Evolutionary conservation across 1,284 basidiomycete genomes (phyloP), one percentile per base, ranked within the genome.

Genomic region (Puccinia polysora): DNA sequence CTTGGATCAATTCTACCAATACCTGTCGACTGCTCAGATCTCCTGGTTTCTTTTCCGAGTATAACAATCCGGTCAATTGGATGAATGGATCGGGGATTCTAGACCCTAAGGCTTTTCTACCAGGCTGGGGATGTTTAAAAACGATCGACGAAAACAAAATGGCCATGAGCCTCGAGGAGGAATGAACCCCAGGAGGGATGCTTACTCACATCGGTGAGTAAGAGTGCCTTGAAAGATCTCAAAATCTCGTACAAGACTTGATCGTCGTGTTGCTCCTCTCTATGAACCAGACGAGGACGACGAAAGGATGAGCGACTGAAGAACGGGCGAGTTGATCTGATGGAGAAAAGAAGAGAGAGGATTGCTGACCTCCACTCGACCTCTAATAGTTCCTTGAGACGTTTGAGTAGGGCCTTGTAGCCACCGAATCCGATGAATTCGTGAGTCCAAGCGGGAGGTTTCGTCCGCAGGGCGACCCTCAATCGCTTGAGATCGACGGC

Each of bases 201-300:
- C 85, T 76, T 86, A 89, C 88, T 89, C 43, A 92, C 89, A 8
- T 88, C 87, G 0, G 94, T 95, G 0, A 93, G 94, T 0, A 88
- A 87, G 1, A 99, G 83, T 0, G 90, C 95, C 79, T 96, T 96
- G 81, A 98, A 86, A 81, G 93, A 97, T 2, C 93, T 87, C 32
- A 98, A 82, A 0, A 98, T 82, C 79, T 97, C 95, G 76, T 95
- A 88, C 7, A 99, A 83, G 58, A 96, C 84, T 79, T 94, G 88
- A 79, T 98, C 96, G 78, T 97, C 95, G 76, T 96, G 94, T 79
- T 97, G 94, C 79, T 99, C 95, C 80, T 97, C 95, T 74, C 93
- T 92, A 55, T 76, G 2, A 55, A 49, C 56, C 36, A 43, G 30
- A 67, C 23, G 76, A 36, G n/a, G n/a, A 43, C 20, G 59, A 73